Conservation (phyloP, 768 basidiomycete genomes). For the Kondoa malvinella region DNA sequence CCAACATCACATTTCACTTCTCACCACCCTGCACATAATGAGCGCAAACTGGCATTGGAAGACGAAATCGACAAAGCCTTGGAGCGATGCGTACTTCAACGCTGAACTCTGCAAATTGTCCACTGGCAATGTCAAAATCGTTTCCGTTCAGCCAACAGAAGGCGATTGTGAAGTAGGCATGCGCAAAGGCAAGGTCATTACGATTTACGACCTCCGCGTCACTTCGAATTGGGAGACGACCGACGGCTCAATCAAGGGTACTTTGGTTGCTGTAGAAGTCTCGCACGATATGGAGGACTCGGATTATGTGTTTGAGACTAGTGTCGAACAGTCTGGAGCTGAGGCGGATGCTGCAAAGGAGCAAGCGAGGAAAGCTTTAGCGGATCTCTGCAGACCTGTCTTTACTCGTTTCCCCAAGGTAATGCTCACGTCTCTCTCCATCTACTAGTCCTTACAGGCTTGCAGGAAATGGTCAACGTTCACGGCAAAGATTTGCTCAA, state of each 20-base stretch:
- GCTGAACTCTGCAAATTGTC: constrained; percentile 13
- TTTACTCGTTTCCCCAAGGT: constrained; percentile 27
- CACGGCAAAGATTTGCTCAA: constrained; percentile 27
- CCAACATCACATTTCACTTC: too few relatives aligned
- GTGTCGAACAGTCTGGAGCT: constrained; percentile 14
- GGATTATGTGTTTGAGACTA: constrained; percentile 22
- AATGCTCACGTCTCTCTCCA: background rate
- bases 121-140: constrained; percentile 18
- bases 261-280: constrained; percentile 24
- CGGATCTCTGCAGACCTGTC: constrained; percentile 21
- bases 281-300: constrained; percentile 27
- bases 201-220: constrained; percentile 25
- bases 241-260: constrained; percentile 14
- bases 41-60: constrained; percentile 25
- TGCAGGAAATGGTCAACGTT: constrained; percentile 20
- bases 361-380: constrained; percentile 22
- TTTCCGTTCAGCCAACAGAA: constrained; percentile 21
- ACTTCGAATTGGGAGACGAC: constrained; percentile 14
- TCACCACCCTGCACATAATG: too few relatives aligned
- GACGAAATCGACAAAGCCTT: constrained; percentile 18
- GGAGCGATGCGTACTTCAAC: constrained; percentile 23
- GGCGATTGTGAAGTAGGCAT: constrained; percentile 25
- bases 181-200: constrained; percentile 21
- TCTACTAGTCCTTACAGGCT: background rate
- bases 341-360: constrained; percentile 22